These are phyloP conservation scores for Hypholoma sublateritium DNA, from an alignment of 768 basidiomycete genomes.

Conservation along the genomic window DNA sequence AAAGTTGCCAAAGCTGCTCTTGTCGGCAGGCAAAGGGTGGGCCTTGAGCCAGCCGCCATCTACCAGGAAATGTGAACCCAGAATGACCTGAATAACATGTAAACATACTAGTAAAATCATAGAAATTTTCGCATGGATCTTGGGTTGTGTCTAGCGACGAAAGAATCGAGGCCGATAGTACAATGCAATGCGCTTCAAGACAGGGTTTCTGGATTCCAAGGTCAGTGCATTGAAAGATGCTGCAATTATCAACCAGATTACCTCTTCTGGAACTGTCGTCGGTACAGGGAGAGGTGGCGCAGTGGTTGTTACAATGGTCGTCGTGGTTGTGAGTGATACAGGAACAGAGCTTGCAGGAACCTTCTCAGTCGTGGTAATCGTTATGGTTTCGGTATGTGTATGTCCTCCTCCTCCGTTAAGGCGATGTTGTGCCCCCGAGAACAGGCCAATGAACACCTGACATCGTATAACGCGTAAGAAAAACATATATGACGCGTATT, in stretches of 20 bases:
- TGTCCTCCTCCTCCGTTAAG: slow-evolving; percentile 41
- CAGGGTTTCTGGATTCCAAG: slow-evolving; percentile 55
- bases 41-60: slow-evolving; percentile 86
- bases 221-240: neutral
- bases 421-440: slow-evolving; percentile 84
- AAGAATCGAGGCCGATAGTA: slow-evolving; percentile 80
- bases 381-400: slow-evolving; percentile 32
- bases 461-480: slow-evolving; percentile 9
- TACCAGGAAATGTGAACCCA: slow-evolving; percentile 26
- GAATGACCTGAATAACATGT: neutral
- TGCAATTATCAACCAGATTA: slow-evolving; percentile 15
- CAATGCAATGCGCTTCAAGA: slow-evolving; percentile 75
- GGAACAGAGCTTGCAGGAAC: slow-evolving; percentile 33
- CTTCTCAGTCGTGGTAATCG: slow-evolving; percentile 40
- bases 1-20: slow-evolving; percentile 71
- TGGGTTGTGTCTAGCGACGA: slow-evolving; percentile 74
- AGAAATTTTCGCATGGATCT: slow-evolving; percentile 97
- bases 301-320: slow-evolving; percentile 32
- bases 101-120: slow-evolving; percentile 84
- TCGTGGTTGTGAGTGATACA: slow-evolving; percentile 27
- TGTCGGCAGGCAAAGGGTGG: slow-evolving; percentile 87
- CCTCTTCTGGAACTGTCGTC: slow-evolving; percentile 55
- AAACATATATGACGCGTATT: slow-evolving; percentile 1
- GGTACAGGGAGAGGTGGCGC: slow-evolving; percentile 49
- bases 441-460: slow-evolving; percentile 88